Conservation (phyloP, 1,284 basidiomycete genomes). For the Lentinula novae-zelandiae region DNA sequence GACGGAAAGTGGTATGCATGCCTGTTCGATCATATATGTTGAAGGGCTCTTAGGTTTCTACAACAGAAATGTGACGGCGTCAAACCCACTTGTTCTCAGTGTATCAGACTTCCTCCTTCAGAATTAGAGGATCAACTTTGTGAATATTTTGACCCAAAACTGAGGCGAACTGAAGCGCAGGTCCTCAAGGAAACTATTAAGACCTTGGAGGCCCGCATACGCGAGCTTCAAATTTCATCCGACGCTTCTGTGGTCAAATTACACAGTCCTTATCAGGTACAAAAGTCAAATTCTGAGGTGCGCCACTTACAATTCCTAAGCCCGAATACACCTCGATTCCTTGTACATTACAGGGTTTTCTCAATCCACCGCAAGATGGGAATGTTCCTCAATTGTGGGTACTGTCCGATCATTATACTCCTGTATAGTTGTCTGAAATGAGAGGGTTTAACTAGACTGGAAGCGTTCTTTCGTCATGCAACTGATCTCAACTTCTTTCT, state of each 20-base stretch:
- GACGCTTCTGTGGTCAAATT: not conserved
- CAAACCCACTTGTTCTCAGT: not conserved
- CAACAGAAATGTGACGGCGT: not conserved
- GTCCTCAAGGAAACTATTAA: not conserved
- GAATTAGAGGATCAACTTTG: not conserved
- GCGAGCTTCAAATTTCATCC: not conserved
- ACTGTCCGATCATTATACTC: not conserved
- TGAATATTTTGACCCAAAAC: not conserved
- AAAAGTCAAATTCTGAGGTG: not conserved
- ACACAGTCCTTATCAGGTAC: not conserved
- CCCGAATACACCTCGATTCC: not conserved
- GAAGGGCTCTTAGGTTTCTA: not conserved
- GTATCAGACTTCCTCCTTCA: not conserved
- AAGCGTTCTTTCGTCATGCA: slow-evolving; percentile 7
- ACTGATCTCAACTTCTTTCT: slow-evolving; percentile 9
- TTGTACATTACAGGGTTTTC: not conserved
- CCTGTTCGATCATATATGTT: not conserved
- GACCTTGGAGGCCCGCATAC: not conserved
- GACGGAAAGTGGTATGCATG: not conserved
- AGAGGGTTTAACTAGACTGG: not conserved
- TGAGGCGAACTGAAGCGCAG: not conserved
- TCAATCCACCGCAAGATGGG: not conserved
- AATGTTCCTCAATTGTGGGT: not conserved
- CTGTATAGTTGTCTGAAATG: not conserved
- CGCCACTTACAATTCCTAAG: not conserved